Evolutionary conservation across 2,329 filamentous ascomycete genomes (phyloP).

Genomic region (Chrysoporthe deuterocubensis): DNA sequence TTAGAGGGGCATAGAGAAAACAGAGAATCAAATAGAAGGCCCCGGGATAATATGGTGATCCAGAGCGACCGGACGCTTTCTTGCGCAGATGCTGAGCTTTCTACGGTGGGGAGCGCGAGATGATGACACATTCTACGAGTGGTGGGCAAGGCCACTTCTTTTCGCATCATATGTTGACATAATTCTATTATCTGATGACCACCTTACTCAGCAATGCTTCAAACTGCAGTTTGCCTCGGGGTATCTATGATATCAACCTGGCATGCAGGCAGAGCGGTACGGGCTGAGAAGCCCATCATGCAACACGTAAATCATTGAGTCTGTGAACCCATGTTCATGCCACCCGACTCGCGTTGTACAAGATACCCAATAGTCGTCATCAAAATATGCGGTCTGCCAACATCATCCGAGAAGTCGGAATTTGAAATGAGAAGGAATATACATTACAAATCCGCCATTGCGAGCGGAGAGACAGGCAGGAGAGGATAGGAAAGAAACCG

Average conservation of each 20-base stretch:
- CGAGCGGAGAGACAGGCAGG: not conserved
- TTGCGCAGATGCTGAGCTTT: no score
- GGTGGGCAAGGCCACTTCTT: no score
- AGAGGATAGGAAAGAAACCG: not conserved
- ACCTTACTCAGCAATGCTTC: no score
- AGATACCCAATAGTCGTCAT: not conserved
- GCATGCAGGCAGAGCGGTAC: not conserved
- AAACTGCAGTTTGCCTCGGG: not conserved
- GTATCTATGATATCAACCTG: not conserved
- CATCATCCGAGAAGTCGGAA: not conserved
- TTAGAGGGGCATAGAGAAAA: no score
- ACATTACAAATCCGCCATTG: not conserved
- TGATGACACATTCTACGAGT: no score
- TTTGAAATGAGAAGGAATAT: not conserved
- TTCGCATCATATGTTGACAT: no score
- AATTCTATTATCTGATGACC: no score
- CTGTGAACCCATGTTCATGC: not conserved
- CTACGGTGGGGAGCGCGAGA: no score
- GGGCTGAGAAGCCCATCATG: not conserved
- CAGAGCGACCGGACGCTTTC: no score
- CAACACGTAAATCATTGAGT: not conserved
- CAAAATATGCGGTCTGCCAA: not conserved
- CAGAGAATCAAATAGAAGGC: no score
- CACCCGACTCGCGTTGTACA: not conserved
- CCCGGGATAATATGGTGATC: no score